Evolutionary conservation across 2,329 filamentous ascomycete genomes (phyloP), one percentile per base, ranked within the genome.

Genomic region (Alternaria novae-zelandiae): DNA sequence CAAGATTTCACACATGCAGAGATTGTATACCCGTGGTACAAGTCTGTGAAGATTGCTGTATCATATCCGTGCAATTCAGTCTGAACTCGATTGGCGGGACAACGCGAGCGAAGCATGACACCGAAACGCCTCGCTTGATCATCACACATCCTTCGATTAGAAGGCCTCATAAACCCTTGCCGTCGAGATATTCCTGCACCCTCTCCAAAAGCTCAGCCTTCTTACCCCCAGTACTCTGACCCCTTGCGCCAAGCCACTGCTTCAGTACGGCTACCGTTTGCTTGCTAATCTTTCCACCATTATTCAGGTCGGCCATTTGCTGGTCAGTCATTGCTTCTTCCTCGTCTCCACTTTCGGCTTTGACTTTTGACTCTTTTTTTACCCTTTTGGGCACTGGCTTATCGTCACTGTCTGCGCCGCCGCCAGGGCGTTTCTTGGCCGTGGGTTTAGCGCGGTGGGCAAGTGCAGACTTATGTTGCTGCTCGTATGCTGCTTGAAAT

Each of bases 401-500:
- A 6, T 70, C 69, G 12, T 66, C 67, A 4, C 56, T 65, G 5
- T 55, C 57, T 5, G 51, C 56, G 12, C 30, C 56, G 12, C 56
- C 50, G 57, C 57, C 63, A 11, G 75, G 70, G 25, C 87, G 80
- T 72, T 89, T 88, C 54, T 70, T 72, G 3, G 66, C 66, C 6
- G 61, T 55, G 1, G 78, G 74, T 21, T 84, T 82, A 0, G 81
- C 81, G 13, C 79, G 76, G 4, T 81, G 79, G 17, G 82, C 80
- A 7, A 84, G 77, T 11, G 80, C 79, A 6, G 79, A 74, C 12
- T 78, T 75, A 11, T 77, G 72, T 23, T 81, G 75, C 30, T 80
- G 75, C 11, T 80, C 78, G 68, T 83, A 85, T 61, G 89, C 88
- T 9, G 86, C 81, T 28, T 91, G 87, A 6, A 97, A 84, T 11